A percentile compares a stretch with the other conserved stretches of the same genome.
Evolutionary conservation across 352 stramenopile species (phyloP).

Genomic region (Phytophthora pistaciae): DNA sequence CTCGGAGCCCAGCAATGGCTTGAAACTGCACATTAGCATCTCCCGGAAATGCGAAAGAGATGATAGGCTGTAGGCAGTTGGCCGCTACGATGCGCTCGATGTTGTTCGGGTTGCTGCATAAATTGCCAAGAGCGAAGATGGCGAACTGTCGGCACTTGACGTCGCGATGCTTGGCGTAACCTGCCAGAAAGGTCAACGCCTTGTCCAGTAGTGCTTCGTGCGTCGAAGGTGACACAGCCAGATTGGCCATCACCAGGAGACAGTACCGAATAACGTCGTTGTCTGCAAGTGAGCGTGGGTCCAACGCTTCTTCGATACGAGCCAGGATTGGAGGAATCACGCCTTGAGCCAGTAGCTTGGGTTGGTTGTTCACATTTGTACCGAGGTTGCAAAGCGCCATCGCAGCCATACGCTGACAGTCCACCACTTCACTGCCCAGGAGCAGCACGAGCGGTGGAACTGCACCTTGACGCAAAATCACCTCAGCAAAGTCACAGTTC

Average conservation of each 20-base stretch:
- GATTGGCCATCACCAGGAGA: slow-evolving; percentile 94
- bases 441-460: slow-evolving; percentile 89
- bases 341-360: slow-evolving; percentile 88
- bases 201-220: slow-evolving; percentile 84
- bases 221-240: slow-evolving; percentile 89
- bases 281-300: slow-evolving; percentile 93
- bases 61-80: slow-evolving; percentile 93
- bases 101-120: slow-evolving; percentile 94
- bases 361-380: slow-evolving; percentile 95
- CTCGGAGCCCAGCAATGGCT: slow-evolving; percentile 94
- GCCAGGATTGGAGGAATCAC: slow-evolving; percentile 91
- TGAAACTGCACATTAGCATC: slow-evolving; percentile 97
- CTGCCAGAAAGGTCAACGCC: slow-evolving; percentile 89
- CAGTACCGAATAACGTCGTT: slow-evolving; percentile 97
- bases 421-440: slow-evolving; percentile 89
- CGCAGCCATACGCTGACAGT: slow-evolving; percentile 95
- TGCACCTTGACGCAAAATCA: slow-evolving; percentile 91
- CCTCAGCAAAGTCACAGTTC: slow-evolving; percentile 95
- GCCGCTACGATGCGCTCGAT: slow-evolving; percentile 89
- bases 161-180: slow-evolving; percentile 95
- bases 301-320: slow-evolving; percentile 90
- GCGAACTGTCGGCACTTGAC: slow-evolving; percentile 97
- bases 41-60: slow-evolving; percentile 95
- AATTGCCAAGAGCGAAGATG: slow-evolving; percentile 95
- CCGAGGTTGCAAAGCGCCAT: slow-evolving; percentile 97